Conservation (phyloP, 176 grass and related monocot species). For the Ananas comosus region DNA sequence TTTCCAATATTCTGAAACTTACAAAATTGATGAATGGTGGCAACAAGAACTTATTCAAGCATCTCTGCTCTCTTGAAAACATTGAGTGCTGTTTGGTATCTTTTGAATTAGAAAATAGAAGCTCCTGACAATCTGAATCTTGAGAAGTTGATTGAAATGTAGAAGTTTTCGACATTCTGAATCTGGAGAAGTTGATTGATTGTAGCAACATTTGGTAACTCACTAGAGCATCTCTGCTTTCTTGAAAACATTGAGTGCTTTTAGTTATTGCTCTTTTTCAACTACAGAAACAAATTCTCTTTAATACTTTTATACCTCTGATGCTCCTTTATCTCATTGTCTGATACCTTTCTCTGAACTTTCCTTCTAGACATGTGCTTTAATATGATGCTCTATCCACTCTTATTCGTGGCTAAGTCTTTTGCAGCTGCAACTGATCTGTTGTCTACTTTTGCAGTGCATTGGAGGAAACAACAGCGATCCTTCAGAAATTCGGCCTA, state of each 20-base stretch:
- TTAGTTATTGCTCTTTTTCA: background rate
- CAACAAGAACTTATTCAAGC: too few species aligned
- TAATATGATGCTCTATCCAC: background rate
- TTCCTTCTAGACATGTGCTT: background rate
- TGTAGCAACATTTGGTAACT: background rate
- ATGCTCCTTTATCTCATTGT: background rate
- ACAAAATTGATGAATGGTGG: too few species aligned
- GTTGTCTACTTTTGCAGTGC: conserved; percentile 50
- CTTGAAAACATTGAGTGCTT: background rate
- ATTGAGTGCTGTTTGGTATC: too few species aligned
- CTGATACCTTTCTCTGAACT: background rate
- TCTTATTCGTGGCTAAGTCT: background rate
- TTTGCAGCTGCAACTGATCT: conserved; percentile 6
- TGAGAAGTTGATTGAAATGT: background rate
- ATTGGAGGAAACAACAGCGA: conserved; percentile 48
- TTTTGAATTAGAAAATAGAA: too few species aligned
- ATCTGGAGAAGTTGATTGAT: background rate
- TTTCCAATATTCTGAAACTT: too few species aligned
- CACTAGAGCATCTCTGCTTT: background rate
- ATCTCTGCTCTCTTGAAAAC: too few species aligned
- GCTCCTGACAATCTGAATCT: background rate
- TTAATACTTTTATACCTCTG: background rate
- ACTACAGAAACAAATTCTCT: background rate
- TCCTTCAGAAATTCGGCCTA: conserved; percentile 56
- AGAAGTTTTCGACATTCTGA: background rate